Evolutionary conservation across 2,329 filamentous ascomycete species (phyloP), one percentile per base, ranked within the genome.

Genomic region (Fulvia fulva): DNA sequence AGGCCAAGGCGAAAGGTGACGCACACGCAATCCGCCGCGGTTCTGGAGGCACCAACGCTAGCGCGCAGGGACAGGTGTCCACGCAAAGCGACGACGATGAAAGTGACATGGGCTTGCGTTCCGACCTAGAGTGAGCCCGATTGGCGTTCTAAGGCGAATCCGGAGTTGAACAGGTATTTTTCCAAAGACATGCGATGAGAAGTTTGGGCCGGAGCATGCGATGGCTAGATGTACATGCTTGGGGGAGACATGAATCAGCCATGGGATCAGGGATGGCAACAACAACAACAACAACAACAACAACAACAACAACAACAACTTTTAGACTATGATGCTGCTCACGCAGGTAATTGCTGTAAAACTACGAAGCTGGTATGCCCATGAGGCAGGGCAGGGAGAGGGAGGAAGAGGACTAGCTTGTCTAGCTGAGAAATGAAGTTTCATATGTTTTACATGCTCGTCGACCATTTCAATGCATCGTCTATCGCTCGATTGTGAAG

Each of bases 241-340:
- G 14, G 34, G 47, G 50, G 19, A 19, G 34, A n/a, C 14, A 14
- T 8, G 16, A 52, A 16, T 25, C 23, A 14, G 37, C 37, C 51
- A 58, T 43, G 43, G 49, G n/a, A 16, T 34, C 19, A 41, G 37
- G 51, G 41, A 19, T 41, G 37, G 37, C 16, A 19, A n/a, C n/a
- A n/a, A n/a, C n/a, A n/a, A n/a, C n/a, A n/a, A n/a, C n/a, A n/a
- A n/a, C n/a, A n/a, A n/a, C n/a, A n/a, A n/a, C n/a, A n/a, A n/a
- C n/a, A n/a, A n/a, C n/a, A n/a, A n/a, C n/a, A n/a, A n/a, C n/a
- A n/a, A n/a, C n/a, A n/a, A n/a, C n/a, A n/a, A n/a, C n/a, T n/a
- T 41, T 51, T 41, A 37, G 58, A 44, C 51, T 53, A 57, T 47
- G 60, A 32, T n/a, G 53, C 59, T 41, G 37, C 47, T 51, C 47